Evolutionary conservation across 2,329 filamentous ascomycete species (phyloP).

Genomic region (Colletotrichum liaoningense): DNA sequence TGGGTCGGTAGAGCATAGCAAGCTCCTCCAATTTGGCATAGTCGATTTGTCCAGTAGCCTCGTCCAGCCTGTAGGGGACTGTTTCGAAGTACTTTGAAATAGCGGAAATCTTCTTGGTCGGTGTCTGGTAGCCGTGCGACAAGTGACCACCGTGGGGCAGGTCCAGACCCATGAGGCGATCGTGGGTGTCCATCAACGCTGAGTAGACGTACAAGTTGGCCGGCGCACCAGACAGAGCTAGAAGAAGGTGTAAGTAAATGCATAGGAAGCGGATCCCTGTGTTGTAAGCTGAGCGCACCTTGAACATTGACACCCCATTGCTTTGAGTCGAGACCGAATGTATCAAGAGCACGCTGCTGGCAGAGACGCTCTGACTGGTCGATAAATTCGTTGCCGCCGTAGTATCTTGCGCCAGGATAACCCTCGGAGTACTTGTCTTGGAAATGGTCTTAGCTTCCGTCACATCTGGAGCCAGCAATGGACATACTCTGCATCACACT

Average conservation of each 20-base stretch:
- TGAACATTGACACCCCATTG: conserved; percentile 99
- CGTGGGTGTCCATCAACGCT: conserved; percentile 90
- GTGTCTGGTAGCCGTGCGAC: conserved; percentile 97
- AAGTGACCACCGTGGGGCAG: conserved; percentile 96
- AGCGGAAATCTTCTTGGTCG: conserved; percentile 94
- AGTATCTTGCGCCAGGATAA: conserved; percentile 95
- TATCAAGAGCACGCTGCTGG: conserved; percentile 88
- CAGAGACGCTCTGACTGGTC: conserved; percentile 90
- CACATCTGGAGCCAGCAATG: not conserved
- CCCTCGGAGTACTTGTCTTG: conserved; percentile 98
- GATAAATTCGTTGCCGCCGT: conserved; percentile 96
- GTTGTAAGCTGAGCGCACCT: not conserved
- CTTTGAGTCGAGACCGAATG: conserved; percentile 84
- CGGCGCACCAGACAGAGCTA: conserved; percentile 80
- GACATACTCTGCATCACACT: conserved; percentile 92
- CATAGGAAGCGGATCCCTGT: not conserved
- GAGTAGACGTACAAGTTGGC: conserved; percentile 95
- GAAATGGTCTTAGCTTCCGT: conserved; percentile 44
- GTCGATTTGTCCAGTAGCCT: conserved; percentile 92
- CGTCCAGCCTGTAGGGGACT: conserved; percentile 91
- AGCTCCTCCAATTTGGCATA: conserved; percentile 91
- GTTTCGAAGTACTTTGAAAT: conserved; percentile 99
- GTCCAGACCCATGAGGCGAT: conserved; percentile 96
- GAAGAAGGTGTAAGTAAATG: conserved; percentile 17
- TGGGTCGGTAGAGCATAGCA: conserved; percentile 90